Evolutionary conservation across 208 protist species (phyloP), one percentile per base, ranked within the genome.

Genomic region (Phytomonas serpens): DNA sequence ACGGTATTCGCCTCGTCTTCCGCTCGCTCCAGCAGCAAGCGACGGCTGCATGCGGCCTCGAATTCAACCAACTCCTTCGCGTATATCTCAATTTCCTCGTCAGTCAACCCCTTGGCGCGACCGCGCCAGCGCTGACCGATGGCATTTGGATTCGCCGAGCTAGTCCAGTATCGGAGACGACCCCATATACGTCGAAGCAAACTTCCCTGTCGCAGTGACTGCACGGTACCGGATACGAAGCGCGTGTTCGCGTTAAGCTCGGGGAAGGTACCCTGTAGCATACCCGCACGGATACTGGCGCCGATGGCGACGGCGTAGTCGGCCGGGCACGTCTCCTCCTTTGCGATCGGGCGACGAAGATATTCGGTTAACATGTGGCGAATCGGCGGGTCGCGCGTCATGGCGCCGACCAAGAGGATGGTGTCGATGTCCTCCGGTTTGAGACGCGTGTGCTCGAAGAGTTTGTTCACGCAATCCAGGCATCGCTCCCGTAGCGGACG

Each of bases 281-380:
- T 94, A 23, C 87, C 92, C 29, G 78, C 83, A 67, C 91, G 88
- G 67, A 96, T 81, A 14, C 83, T 86, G 0, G 87, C 86, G 4
- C 91, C 91, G 70, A 96, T 92, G 13, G 91, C 88, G 23, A 96
- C 91, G 6, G 91, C 91, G 80, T 96, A 96, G 81, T 94, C 92
- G 9, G 92, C 89, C 19, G 92, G 89, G 74, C 88, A 94, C 19
- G 77, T 82, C 61, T 79, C 81, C 78, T 90, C 87, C 62, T 76
- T 32, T 16, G 73, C 83, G 23, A 92, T 85, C 30, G 71, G 75
- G 52, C 85, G 77, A 3, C 81, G 78, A 79, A 97, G 95, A 80
- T 92, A 95, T 65, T 95, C 88, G 63, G 85, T 69, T 33, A 95
- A 77, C 77, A 95, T 83, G 63, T 84, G 79, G 13, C 88, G 89